Percentiles rank a stretch among this genome's conserved stretches.
These are phyloP conservation scores for Przewalskia tangutica DNA, from an alignment of 257 asterid genomes.

Conservation along the genomic window DNA sequence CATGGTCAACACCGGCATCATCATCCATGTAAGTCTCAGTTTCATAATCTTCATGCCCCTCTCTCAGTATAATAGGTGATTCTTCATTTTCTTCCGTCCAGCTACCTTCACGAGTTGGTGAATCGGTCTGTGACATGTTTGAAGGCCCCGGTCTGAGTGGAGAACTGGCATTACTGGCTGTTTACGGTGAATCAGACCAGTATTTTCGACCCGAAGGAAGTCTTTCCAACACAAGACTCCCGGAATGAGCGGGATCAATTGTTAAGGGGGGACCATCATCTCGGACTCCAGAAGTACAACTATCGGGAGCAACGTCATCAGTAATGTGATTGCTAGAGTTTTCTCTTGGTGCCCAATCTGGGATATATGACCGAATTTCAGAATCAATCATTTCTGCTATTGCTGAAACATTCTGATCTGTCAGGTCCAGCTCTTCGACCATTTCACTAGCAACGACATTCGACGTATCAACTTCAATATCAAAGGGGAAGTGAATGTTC, in stretches of 20 bases:
- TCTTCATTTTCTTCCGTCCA: constrained; percentile 56
- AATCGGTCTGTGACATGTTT: constrained; percentile 29
- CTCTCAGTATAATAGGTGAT: constrained; percentile 28
- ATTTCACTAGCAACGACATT: constrained; percentile 96
- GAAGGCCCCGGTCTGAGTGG: constrained; percentile 45
- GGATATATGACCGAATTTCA: constrained; percentile 63
- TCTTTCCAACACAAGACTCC: constrained; percentile 52
- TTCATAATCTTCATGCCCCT: constrained; percentile 19
- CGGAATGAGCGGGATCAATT: constrained; percentile 29
- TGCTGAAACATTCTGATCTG: constrained; percentile 71
- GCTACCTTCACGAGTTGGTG: constrained; percentile 39
- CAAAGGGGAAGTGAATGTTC: constrained; percentile 10
- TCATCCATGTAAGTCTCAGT: constrained; percentile 15
- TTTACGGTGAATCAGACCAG: constrained; percentile 80
- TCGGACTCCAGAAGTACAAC: constrained; percentile 17
- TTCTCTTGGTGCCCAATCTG: constrained; percentile 67
- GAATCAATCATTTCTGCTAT: constrained; percentile 84
- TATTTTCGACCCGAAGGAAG: constrained; percentile 75
- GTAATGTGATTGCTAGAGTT: constrained; percentile 13
- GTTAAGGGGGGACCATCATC: constrained; percentile 35
- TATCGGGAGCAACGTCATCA: constrained; percentile 28
- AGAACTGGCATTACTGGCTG: constrained; percentile 41
- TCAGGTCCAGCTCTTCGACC: too few species aligned
- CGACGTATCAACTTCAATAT: constrained; percentile 78
- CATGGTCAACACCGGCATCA: constrained; percentile 10